phyloP scores from a whole-genome alignment of 805 yeast genomes.

The Sugiyamaella valdiviana region DNA sequence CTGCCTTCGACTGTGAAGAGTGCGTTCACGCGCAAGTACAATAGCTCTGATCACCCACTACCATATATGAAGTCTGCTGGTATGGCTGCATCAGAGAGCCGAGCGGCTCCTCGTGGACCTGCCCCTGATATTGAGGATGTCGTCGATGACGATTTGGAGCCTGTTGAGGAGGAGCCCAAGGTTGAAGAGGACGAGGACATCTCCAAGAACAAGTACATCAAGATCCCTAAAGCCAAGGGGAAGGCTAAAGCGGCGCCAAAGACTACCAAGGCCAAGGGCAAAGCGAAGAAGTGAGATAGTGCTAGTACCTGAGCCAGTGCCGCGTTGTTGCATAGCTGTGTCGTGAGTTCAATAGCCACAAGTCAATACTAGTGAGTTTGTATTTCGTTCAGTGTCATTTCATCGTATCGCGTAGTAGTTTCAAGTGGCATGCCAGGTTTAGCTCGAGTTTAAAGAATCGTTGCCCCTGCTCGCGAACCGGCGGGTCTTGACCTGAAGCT shows the following conservation, averaged over 20 bases:
- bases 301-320: no score
- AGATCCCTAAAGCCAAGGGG: slow-evolving; percentile 40
- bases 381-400: no score
- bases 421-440: no score
- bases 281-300: slow-evolving; percentile 17
- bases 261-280: slow-evolving; percentile 18
- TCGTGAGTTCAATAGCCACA: no score
- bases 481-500: slow-evolving; percentile 41
- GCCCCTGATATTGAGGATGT: slow-evolving; percentile 68
- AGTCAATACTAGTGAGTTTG: no score
- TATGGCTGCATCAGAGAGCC: slow-evolving; percentile 34
- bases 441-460: no score
- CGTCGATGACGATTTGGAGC: slow-evolving; percentile 36
- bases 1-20: slow-evolving; percentile 75
- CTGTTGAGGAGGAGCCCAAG: slow-evolving; percentile 30
- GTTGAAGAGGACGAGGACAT: slow-evolving; percentile 43
- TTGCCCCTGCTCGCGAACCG: slow-evolving; percentile 7
- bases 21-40: slow-evolving; percentile 82
- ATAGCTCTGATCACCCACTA: slow-evolving; percentile 69
- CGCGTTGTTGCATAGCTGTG: no score
- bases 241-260: slow-evolving; percentile 20
- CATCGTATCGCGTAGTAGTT: no score
- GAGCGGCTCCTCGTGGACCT: slow-evolving; percentile 19
- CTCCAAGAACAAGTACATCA: slow-evolving; percentile 59
- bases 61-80: slow-evolving; percentile 58